A percentile compares a stretch with the other conserved stretches of the same genome.
Evolutionary conservation across 2,329 filamentous ascomycete species (phyloP).

Genomic region (Alternaria gansuensis): DNA sequence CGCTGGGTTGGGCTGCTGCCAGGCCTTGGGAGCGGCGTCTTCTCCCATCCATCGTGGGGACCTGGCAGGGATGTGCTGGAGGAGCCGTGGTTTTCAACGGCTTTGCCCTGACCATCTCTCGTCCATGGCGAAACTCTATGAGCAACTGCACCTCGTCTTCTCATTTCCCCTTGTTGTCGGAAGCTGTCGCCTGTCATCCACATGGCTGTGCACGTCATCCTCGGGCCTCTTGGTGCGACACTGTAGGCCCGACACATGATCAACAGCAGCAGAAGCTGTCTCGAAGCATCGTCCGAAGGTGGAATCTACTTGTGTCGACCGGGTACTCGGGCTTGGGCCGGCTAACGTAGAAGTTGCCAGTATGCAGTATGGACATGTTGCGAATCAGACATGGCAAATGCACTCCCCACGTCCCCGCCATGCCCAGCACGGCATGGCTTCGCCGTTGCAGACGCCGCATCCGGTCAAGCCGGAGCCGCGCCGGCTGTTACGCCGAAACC

Average conservation of each 20-base stretch:
- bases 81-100: not conserved
- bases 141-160: not conserved
- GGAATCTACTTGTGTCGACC: not conserved
- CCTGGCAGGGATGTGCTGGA: slow-evolving; percentile 30
- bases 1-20: slow-evolving; percentile 28
- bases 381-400: not conserved
- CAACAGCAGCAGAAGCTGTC: not conserved
- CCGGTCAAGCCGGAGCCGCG: slow-evolving; percentile 26
- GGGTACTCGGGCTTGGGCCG: slow-evolving; percentile 1
- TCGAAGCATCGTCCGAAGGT: not conserved
- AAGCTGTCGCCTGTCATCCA: not conserved
- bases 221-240: not conserved
- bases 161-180: not conserved
- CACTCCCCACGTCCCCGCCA: slow-evolving; percentile 2
- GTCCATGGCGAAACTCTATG: slow-evolving; percentile 1
- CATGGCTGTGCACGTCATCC: not conserved
- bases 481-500: slow-evolving; percentile 32
- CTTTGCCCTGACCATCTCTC: not conserved
- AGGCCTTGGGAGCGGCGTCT: slow-evolving; percentile 30
- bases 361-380: not conserved
- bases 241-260: not conserved
- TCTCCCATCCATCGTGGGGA: slow-evolving; percentile 18
- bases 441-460: slow-evolving; percentile 35
- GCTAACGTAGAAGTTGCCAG: not conserved
- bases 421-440: slow-evolving; percentile 1